Conservation (phyloP, 2,329 filamentous ascomycete species). For the Aureobasidium sp. region DNA sequence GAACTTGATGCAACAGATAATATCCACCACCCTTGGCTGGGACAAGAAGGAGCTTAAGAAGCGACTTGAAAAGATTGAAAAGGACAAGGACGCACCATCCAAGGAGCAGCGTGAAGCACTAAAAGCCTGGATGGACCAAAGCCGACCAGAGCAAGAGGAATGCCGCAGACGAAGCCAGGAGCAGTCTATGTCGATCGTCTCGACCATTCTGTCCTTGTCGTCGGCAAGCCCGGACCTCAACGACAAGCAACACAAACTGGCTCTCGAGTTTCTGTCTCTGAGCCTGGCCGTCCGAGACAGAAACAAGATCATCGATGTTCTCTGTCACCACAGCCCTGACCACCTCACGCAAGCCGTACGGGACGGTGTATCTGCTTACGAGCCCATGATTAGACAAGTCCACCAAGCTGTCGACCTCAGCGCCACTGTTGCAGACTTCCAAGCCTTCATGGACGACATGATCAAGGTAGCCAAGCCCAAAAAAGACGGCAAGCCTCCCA, state of each 20-base stretch:
- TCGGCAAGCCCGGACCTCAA: slow-evolving; percentile 41
- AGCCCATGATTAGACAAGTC: slow-evolving; percentile 63
- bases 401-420: slow-evolving; percentile 65
- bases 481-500: slow-evolving; percentile 35
- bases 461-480: slow-evolving; percentile 45
- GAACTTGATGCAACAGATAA: slow-evolving; percentile 70
- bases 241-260: slow-evolving; percentile 53
- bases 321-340: slow-evolving; percentile 63
- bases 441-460: slow-evolving; percentile 62
- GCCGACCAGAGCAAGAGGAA: slow-evolving; percentile 49
- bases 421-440: slow-evolving; percentile 56
- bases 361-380: slow-evolving; percentile 58
- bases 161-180: slow-evolving; percentile 47
- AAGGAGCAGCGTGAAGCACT: slow-evolving; percentile 55
- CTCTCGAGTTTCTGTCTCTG: slow-evolving; percentile 61
- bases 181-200: slow-evolving; percentile 51
- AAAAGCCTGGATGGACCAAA: slow-evolving; percentile 44
- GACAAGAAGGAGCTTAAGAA: slow-evolving; percentile 63
- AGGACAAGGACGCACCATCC: slow-evolving; percentile 47
- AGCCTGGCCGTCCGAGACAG: slow-evolving; percentile 65
- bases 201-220: slow-evolving; percentile 52
- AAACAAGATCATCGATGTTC: slow-evolving; percentile 55
- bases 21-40: slow-evolving; percentile 63
- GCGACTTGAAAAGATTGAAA: slow-evolving; percentile 55
- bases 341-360: slow-evolving; percentile 60